Conservation (phyloP, 2,329 filamentous ascomycete species). For the Pseudogymnoascus sp. region DNA sequence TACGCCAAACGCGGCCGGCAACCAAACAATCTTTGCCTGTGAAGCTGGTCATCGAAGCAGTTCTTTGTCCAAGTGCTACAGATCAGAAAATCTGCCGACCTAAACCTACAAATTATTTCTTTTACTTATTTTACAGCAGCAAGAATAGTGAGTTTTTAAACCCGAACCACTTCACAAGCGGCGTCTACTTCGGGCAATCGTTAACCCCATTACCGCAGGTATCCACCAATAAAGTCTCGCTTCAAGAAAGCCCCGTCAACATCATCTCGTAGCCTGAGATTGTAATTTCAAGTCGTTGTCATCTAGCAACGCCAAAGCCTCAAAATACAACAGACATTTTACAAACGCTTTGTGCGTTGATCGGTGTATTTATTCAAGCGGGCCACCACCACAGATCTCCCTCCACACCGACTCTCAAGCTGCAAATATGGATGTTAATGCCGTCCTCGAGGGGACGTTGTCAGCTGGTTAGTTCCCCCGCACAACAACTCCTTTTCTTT, state of each 20-base stretch:
- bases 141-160: not conserved
- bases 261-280: conserved; percentile 9
- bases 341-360: conserved; percentile 10
- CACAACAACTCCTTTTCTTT: conserved; percentile 12
- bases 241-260: conserved; percentile 8
- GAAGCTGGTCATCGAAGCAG: conserved; percentile 5
- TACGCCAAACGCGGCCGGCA: conserved; percentile 7
- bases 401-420: conserved; percentile 12
- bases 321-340: conserved; percentile 9
- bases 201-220: conserved; percentile 6
- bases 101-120: conserved; percentile 2
- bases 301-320: conserved; percentile 8
- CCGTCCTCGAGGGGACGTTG: conserved; percentile 94
- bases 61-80: conserved; percentile 4
- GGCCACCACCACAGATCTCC: conserved; percentile 2
- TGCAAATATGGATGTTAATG: conserved; percentile 85
- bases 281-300: conserved; percentile 11
- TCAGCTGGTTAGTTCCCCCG: conserved; percentile 63
- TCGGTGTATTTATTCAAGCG: conserved; percentile 8
- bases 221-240: conserved; percentile 10
- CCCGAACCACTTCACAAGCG: not conserved
- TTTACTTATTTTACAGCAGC: not conserved
- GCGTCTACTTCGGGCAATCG: conserved; percentile 9
- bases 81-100: conserved; percentile 3
- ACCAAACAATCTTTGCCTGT: conserved; percentile 6